Percentiles rank a stretch among this genome's conserved stretches.
Evolutionary conservation across 1,284 basidiomycete species (phyloP).

Genomic region (Porogramme epimiltina): DNA sequence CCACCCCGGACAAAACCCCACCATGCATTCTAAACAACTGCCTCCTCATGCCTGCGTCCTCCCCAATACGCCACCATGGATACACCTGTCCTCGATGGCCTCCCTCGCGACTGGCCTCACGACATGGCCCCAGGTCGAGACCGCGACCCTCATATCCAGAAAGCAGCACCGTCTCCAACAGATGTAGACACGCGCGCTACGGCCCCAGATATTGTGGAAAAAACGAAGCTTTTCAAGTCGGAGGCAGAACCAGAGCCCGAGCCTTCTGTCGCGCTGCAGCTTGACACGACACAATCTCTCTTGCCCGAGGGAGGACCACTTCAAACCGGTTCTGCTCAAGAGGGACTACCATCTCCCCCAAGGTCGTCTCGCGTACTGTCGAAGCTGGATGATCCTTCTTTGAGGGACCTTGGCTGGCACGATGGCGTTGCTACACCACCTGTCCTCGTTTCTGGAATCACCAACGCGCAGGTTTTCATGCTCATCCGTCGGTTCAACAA

Average conservation of each 20-base stretch:
- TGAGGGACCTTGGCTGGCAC: conserved; percentile 32
- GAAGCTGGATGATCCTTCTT: conserved; percentile 30
- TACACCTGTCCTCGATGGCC: conserved; percentile 3
- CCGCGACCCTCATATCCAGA: background rate
- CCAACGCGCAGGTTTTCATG: conserved; percentile 43
- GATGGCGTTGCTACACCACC: conserved; percentile 19
- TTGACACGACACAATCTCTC: no score
- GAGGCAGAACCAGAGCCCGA: no score
- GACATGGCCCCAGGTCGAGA: background rate
- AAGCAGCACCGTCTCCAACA: no score
- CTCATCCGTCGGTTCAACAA: conserved; percentile 46
- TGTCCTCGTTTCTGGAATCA: conserved; percentile 31
- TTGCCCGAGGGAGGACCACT: no score
- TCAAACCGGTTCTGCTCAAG: background rate
- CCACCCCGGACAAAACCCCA: no score
- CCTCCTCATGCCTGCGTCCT: no score
- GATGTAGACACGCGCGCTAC: no score
- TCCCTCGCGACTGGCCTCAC: conserved; percentile 6
- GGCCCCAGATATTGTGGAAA: no score
- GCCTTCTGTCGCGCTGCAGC: no score
- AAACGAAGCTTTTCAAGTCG: no score
- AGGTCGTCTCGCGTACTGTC: conserved; percentile 7
- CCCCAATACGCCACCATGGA: no score
- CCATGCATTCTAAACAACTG: no score
- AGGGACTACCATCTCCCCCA: conserved; percentile 1